Evolutionary conservation across 257 asterid species (phyloP).

Genomic region (Solanum lycopersicoides): DNA sequence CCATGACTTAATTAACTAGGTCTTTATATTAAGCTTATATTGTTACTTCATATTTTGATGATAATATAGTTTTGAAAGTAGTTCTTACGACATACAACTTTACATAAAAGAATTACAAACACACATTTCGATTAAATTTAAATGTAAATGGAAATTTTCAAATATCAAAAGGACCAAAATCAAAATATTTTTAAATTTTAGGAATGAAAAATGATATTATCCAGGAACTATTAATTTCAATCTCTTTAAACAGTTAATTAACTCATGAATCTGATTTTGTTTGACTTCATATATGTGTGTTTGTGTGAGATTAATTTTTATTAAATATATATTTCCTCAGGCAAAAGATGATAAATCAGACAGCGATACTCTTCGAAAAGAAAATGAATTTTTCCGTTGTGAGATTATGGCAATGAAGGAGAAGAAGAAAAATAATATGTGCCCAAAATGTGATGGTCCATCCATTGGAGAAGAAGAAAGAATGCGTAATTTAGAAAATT

Average conservation of each 20-base stretch:
- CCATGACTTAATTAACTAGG: background rate
- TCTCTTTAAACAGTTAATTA: background rate
- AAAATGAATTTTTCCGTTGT: conserved; percentile 35
- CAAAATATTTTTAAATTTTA: no score
- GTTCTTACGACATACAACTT: background rate
- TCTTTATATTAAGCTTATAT: background rate
- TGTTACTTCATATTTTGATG: background rate
- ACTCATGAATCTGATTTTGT: background rate
- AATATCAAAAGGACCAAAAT: background rate
- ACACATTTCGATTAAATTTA: background rate
- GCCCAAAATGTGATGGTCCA: conserved; percentile 33
- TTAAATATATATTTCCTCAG: conserved; percentile 11
- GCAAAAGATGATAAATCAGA: conserved; percentile 38
- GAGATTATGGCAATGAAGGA: conserved; percentile 46
- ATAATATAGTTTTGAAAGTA: background rate
- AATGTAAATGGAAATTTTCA: no score
- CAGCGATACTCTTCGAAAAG: conserved; percentile 31
- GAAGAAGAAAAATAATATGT: conserved; percentile 20
- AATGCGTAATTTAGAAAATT: background rate
- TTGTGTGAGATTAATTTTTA: background rate
- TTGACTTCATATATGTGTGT: background rate
- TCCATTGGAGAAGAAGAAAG: conserved; percentile 26
- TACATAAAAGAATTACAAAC: background rate
- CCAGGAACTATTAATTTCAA: background rate
- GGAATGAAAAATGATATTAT: background rate